Base-by-base conservation (phyloP, 805 yeast genomes). In the Kuraishia capsulata region DNA sequence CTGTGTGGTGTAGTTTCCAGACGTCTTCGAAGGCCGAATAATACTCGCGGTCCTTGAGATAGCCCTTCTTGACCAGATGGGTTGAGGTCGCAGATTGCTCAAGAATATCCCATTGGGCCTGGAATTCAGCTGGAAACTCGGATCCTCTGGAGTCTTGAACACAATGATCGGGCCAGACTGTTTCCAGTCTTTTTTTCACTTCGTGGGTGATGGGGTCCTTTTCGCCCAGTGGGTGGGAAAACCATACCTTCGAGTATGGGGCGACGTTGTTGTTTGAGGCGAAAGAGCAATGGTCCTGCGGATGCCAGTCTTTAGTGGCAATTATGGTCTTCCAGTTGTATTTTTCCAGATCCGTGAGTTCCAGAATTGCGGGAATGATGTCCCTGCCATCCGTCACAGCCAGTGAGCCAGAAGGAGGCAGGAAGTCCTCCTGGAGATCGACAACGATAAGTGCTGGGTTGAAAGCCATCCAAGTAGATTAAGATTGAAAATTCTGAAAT, bases 101-200 rank as follows among this genome's bases (percentile, higher is more conserved):
- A 39, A 75, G 57, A 1, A 47, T 50, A 10, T 54, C 52, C 37
- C 58, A 47, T 0, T 51, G 49, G 2, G 51, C 48, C 29, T 61
- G 56, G 38, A 87, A 64, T 43, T 63, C 73, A 0, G 56, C 45
- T 4, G 85, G 83, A 25, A 83, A 65, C 28, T 69, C 65, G 0
- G 89, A 70, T 1, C 97, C 97, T 4, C 45, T 36, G 0, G 88
- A 67, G 37, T 69, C 66, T 50, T 85, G 89, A 13, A 89, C 73
- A 56, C 97, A 89, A 54, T 89, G 97, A 39, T 74, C 89, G 0
- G 97, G 97, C 97, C 97, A 89, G 3, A 87, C 65, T 0, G 69
- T 66, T 44, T 76, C 78, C 3, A 43, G 33, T 30, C 44, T 47
- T 2, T 14, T 30, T 20, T 31, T 39, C 3, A 54, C 47, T 20